Evolutionary conservation across 306 rosid genomes (phyloP).

Genomic region (Acacia acuminata): DNA sequence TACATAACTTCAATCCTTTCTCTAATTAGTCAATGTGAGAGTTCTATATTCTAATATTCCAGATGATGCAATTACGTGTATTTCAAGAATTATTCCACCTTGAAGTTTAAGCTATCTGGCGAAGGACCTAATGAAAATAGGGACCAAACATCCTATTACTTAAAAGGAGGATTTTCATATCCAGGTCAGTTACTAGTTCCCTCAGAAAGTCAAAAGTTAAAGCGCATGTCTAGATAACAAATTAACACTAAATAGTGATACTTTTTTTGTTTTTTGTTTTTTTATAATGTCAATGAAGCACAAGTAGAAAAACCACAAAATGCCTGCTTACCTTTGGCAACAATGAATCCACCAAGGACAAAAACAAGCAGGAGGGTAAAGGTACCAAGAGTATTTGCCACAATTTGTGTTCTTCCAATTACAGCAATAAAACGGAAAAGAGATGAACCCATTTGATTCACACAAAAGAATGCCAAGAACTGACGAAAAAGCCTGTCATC

Average conservation of each 20-base stretch:
- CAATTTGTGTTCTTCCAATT: slow-evolving; percentile 64
- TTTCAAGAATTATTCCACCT: not conserved
- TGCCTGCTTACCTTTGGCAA: slow-evolving; percentile 60
- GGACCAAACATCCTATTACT: not conserved
- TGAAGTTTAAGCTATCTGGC: too few relatives aligned
- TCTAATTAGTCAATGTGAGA: too few relatives aligned
- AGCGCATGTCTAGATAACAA: too few relatives aligned
- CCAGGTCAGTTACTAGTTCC: not conserved
- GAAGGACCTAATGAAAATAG: too few relatives aligned
- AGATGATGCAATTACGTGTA: not conserved
- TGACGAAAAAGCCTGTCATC: slow-evolving; percentile 72
- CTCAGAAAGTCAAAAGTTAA: not conserved
- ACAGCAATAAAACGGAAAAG: slow-evolving; percentile 82
- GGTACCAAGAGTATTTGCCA: slow-evolving; percentile 64
- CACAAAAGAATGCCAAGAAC: slow-evolving; percentile 73
- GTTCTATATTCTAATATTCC: not conserved
- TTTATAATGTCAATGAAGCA: too few relatives aligned
- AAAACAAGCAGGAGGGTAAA: slow-evolving; percentile 63
- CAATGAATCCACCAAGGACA: slow-evolving; percentile 87
- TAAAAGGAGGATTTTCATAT: not conserved
- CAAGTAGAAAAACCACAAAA: slow-evolving; percentile 1
- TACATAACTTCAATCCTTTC: too few relatives aligned
- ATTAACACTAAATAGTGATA: not conserved
- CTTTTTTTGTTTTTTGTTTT: too few relatives aligned
- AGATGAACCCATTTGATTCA: slow-evolving; percentile 75